Evolutionary conservation across 106 monocot genomes (phyloP), one percentile per base, ranked within the genome.

Genomic region (Dendrobium nobile): DNA sequence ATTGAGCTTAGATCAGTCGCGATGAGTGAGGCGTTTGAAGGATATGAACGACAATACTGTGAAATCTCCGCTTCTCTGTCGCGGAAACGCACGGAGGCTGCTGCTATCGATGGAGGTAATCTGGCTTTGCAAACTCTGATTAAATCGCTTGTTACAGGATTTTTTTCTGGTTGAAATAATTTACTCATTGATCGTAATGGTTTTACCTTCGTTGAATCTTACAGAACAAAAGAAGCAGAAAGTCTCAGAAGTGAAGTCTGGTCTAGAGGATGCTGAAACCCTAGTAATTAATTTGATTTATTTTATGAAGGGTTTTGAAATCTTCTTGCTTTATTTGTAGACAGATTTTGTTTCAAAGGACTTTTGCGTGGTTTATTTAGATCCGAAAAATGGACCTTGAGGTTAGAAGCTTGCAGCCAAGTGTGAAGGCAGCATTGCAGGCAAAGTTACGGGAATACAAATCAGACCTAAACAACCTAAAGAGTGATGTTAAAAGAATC

Each of bases 181-280:
- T 47, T 27, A 58, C 41, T 20, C 43, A 41, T 74, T 41, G 19
- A 15, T 37, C 33, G n/a, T 40, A 72, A 61, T 26, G 11, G 16
- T 20, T 79, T 72, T 13, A 2, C 47, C 31, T 41, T 75, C n/a
- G 16, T 26, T 43, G 6, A 15, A 59, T 75, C 54, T 59, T 77
- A 77, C 91, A 97, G 96, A 97, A 74, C 88, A 94, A 77, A 97
- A 89, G 89, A 97, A 92, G 89, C 94, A 94, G 86, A 94, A 84
- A 73, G 41, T 97, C 47, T 88, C 88, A 2, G 94, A 90, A 78
- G 90, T 94, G 47, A 94, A 94, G 77, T 64, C 92, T 18, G 90
- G 89, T 28, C 8, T 97, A 19, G 96, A 97, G 7, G 93, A 94
- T 68, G 96, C 96, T 11, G 96, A 94, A 77, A 75, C 54, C 33